Evolutionary conservation across 73 alveolate species (phyloP), one percentile per base, ranked within the genome.

Genomic region (Halteria grandinella): DNA sequence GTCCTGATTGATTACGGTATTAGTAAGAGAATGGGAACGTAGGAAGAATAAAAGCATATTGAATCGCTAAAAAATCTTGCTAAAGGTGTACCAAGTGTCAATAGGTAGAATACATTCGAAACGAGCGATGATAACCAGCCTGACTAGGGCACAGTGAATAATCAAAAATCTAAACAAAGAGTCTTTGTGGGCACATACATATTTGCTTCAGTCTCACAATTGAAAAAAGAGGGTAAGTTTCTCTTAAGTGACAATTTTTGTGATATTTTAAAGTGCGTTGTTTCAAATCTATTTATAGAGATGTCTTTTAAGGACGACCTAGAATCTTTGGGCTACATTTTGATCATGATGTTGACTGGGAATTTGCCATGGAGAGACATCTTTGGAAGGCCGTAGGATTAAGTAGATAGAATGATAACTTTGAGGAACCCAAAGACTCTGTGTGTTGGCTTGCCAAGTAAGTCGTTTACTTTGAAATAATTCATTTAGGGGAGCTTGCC

Each of bases 281-380:
- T 8, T 39, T 2, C 4, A 11, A 40, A 40, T 40, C 25, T 8
- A 20, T 40, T 21, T 14, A 6, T 62, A 62, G 78, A 48, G 15
- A 62, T 62, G 78, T 21, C 28, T 8, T 62, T 6, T 12, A 62
- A 62, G 27, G 78, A 62, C 41, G 78, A 62, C 41, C 44, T 62
- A 17, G 78, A 62, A 62, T 36, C 78, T 2, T 41, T 62, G 50
- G 78, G 78, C 15, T 62, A 62, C 40, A 62, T 62, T 62, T 40
- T 62, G 17, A 52, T 62, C 4, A 25, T 47, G 10, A 62, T 62
- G 78, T 21, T 62, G 7, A 18, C 44, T 62, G 78, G 78, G 5
- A 62, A 48, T 5, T 41, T 62, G 27, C 78, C 78, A 11, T 62
- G 78, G 78, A 62, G 27, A 41, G 78, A 62, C 5, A 5, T n/a